Conservation (phyloP, 1,139 yeast species). For the Nakaseomyces delphensis region DNA sequence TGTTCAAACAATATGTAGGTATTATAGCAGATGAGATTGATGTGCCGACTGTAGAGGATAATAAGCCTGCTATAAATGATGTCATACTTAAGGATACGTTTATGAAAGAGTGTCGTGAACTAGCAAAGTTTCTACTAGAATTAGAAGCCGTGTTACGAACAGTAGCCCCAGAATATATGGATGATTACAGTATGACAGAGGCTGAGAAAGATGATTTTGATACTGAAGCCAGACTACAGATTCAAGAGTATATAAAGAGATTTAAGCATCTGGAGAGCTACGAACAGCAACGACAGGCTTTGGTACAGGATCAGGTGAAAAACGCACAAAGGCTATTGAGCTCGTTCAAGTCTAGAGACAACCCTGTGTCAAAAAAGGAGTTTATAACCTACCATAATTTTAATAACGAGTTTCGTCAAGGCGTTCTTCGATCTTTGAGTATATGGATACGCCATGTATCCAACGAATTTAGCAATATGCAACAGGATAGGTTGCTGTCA, state of each 20-base stretch:
- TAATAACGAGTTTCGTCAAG: slow-evolving; percentile 26
- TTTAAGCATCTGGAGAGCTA: slow-evolving; percentile 43
- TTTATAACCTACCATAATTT: slow-evolving; percentile 16
- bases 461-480: slow-evolving; percentile 23
- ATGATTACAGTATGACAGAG: slow-evolving; percentile 34
- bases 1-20: slow-evolving; percentile 42
- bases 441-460: slow-evolving; percentile 24
- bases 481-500: slow-evolving; percentile 23
- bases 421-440: slow-evolving; percentile 27
- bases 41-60: slow-evolving; percentile 26
- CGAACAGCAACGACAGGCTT: slow-evolving; percentile 36
- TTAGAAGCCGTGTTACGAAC: slow-evolving; percentile 36
- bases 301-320: slow-evolving; percentile 12
- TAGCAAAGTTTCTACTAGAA: slow-evolving; percentile 37
- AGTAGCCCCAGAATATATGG: slow-evolving; percentile 39
- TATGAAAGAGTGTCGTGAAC: slow-evolving; percentile 41
- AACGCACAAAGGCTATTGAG: slow-evolving; percentile 3
- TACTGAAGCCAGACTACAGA: slow-evolving; percentile 43
- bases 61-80: slow-evolving; percentile 14
- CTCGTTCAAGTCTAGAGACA: slow-evolving; percentile 3
- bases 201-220: slow-evolving; percentile 49
- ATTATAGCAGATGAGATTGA: slow-evolving; percentile 33
- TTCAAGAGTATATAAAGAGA: slow-evolving; percentile 45
- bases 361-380: slow-evolving; percentile 6
- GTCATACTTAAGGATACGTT: slow-evolving; percentile 41